Evolutionary conservation across 2,329 filamentous ascomycete species (phyloP).

Genomic region (Colletotrichum sp.): DNA sequence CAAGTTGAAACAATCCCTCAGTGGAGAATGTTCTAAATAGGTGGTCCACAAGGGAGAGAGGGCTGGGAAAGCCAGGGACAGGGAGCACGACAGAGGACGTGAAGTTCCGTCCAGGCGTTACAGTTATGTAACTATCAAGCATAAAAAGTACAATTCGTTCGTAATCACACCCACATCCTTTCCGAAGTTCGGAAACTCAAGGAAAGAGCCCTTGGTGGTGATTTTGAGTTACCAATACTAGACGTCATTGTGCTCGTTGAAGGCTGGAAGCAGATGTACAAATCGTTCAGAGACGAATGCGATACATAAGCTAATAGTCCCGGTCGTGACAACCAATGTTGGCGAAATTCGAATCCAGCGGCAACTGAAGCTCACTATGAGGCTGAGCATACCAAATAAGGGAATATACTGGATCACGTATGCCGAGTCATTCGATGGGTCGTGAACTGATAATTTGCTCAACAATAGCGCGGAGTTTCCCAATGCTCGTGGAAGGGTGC

Average conservation of each 20-base stretch:
- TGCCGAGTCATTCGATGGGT: neutral
- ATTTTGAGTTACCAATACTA: neutral
- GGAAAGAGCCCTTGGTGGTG: too few relatives aligned
- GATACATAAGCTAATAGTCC: neutral
- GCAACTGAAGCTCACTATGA: neutral
- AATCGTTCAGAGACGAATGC: neutral
- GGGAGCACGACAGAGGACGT: neutral
- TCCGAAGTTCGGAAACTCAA: neutral
- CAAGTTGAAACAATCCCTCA: neutral
- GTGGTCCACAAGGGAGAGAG: neutral
- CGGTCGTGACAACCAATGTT: neutral
- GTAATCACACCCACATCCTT: neutral
- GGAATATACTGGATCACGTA: neutral
- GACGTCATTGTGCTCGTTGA: neutral
- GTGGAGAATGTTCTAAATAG: neutral
- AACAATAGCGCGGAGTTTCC: neutral
- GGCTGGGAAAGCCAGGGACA: neutral
- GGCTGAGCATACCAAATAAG: neutral
- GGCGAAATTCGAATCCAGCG: neutral
- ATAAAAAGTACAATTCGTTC: neutral
- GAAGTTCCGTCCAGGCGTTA: neutral
- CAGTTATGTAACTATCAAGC: neutral
- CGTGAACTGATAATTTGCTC: neutral
- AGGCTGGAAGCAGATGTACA: neutral
- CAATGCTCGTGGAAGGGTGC: neutral